phyloP scores from a whole-genome alignment of 2,329 filamentous ascomycete species.

The Paecilomyces niveus region DNA sequence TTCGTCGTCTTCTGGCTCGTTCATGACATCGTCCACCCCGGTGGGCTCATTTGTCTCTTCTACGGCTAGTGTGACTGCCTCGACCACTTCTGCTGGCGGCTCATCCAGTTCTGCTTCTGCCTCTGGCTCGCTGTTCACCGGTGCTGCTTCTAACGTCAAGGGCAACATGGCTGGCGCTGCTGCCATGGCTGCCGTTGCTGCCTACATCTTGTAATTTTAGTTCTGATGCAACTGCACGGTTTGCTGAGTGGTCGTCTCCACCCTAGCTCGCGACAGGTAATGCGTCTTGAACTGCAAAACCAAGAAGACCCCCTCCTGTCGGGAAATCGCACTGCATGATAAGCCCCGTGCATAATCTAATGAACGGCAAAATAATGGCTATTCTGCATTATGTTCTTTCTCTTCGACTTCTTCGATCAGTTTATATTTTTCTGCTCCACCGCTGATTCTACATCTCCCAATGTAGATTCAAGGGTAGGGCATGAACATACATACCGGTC shows the following conservation, averaged over 20 bases:
- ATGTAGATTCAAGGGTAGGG: not conserved
- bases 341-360: too few relatives aligned
- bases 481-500: not conserved
- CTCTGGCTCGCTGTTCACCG: not conserved
- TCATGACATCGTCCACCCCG: not conserved
- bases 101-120: not conserved
- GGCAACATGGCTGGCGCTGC: not conserved
- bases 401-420: not conserved
- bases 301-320: not conserved
- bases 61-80: not conserved
- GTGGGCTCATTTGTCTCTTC: not conserved
- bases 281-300: not conserved
- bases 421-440: not conserved
- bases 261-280: not conserved
- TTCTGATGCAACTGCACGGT: not conserved
- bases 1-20: not conserved
- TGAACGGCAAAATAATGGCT: too few relatives aligned
- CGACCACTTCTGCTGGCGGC: not conserved
- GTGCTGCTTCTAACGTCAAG: not conserved
- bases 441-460: not conserved
- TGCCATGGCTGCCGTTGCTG: not conserved
- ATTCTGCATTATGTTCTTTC: not conserved
- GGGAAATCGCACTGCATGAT: not conserved
- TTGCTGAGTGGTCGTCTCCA: not conserved
- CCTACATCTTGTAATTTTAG: not conserved